Conservation (phyloP, 2,329 filamentous ascomycete species). For the Botrytis deweyae region DNA sequence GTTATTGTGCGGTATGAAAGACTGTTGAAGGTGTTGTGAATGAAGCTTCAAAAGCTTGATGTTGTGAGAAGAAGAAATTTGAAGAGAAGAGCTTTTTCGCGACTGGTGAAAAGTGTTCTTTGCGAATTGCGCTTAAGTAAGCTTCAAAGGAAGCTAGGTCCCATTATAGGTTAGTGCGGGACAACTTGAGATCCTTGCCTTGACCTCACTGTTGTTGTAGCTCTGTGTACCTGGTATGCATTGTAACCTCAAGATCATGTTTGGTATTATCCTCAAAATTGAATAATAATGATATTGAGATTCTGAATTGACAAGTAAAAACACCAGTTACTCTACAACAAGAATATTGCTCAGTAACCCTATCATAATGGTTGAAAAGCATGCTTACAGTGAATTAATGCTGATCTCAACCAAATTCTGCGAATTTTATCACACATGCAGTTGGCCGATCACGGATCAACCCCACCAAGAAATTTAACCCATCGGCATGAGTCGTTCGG, state of each 20-base stretch:
- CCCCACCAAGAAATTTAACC: constrained; percentile 32
- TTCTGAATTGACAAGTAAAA: background rate
- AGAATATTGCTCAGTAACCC: too few relatives aligned
- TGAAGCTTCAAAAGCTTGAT: constrained; percentile 27
- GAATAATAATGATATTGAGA: background rate
- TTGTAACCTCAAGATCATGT: background rate
- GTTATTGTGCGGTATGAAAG: constrained; percentile 22
- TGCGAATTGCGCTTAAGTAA: constrained; percentile 14
- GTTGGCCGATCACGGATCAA: constrained; percentile 29
- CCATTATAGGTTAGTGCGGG: constrained; percentile 19
- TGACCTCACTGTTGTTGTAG: background rate
- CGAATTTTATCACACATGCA: background rate
- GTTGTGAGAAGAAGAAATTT: background rate
- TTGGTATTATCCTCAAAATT: background rate
- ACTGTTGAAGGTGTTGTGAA: constrained; percentile 20
- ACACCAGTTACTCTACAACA: background rate
- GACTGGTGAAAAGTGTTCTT: constrained; percentile 20
- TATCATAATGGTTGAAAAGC: background rate
- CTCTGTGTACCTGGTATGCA: background rate
- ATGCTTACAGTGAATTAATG: background rate
- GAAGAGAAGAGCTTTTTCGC: constrained; percentile 9
- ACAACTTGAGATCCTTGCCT: background rate
- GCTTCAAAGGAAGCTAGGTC: background rate
- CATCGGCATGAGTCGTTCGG: constrained; percentile 26
- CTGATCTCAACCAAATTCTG: background rate